Percentiles rank a stretch among this genome's conserved stretches.
These are phyloP conservation scores for Ceratocystis smalleyi DNA, from an alignment of 2,329 filamentous ascomycete species.

Conservation along the genomic window DNA sequence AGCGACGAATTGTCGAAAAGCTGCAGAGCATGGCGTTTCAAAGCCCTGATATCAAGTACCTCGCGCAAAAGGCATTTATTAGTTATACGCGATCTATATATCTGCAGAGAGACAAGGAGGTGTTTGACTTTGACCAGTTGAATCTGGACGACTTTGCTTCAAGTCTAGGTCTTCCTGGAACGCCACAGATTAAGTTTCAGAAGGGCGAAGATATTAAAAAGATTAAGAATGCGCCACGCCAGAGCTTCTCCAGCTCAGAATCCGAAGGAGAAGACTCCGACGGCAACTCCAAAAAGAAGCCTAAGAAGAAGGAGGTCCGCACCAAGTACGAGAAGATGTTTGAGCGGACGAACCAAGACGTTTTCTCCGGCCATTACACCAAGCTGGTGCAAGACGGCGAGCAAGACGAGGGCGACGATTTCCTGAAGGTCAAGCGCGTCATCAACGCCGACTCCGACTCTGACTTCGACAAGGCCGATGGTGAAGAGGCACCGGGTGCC, in stretches of 20 bases:
- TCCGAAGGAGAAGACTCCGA: conserved; percentile 39
- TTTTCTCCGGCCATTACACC: conserved; percentile 82
- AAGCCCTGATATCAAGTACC: conserved; percentile 81
- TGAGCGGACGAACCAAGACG: conserved; percentile 87
- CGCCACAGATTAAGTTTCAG: conserved; percentile 83
- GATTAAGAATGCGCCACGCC: conserved; percentile 70
- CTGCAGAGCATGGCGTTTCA: conserved; percentile 94
- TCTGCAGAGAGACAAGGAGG: conserved; percentile 78
- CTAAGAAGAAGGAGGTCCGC: conserved; percentile 57
- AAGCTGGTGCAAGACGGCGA: conserved; percentile 53
- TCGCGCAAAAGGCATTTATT: conserved; percentile 90
- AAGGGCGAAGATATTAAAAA: conserved; percentile 79
- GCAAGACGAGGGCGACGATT: conserved; percentile 58
- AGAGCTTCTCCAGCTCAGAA: conserved; percentile 42
- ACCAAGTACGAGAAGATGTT: conserved; percentile 99
- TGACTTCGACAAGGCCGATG: conserved; percentile 22
- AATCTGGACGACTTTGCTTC: conserved; percentile 74
- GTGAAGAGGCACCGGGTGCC: conserved; percentile 28
- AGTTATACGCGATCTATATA: conserved; percentile 76
- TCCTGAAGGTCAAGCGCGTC: conserved; percentile 79
- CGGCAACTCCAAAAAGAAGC: conserved; percentile 31
- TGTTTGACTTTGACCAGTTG: conserved; percentile 72
- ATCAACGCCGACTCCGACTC: conserved; percentile 43
- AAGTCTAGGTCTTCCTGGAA: conserved; percentile 76
- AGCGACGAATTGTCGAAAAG: conserved; percentile 67